Evolutionary conservation across 768 basidiomycete genomes (phyloP), one percentile per base, ranked within the genome.

Genomic region (Trametes cinnabarina): DNA sequence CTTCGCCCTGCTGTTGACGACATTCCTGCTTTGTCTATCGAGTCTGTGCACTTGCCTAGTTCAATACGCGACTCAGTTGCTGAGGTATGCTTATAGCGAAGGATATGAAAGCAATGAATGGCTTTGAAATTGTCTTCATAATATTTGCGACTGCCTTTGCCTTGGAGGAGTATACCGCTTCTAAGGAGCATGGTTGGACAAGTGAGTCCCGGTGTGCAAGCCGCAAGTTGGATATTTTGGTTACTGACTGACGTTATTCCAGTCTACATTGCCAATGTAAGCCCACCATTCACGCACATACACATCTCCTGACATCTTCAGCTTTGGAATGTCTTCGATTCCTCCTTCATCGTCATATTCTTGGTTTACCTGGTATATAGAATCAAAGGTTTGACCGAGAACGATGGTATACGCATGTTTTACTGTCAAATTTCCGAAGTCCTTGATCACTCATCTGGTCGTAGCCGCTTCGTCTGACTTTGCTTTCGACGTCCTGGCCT

Each of bases 291-390:
- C 14, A 30, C 41, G 44, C 51, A 47, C 17, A 25, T 40, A 47
- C 19, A 32, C 12, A 2, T n/a, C 15, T 25, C 17, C 59, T 41
- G 19, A 48, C n/a, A 6, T 3, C 8, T 43, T 10, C 37, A 94
- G 90, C 84, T 94, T 62, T 96, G 94, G 94, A 95, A 94, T 67
- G 87, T 84, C 5, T 93, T 95, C 64, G 94, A 92, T 71, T 85
- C 88, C 22, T 79, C 82, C 0, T 92, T 92, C 68, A 79, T 85
- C 59, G 57, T 83, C 23, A 76, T 93, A 47, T 92, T 89, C 70
- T 65, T 90, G 23, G 77, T 76, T 7, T 96, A 91, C 69, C 68
- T 88, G 3, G 77, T 70, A 7, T 72, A 92, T 57, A 82, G 93
- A 41, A 72, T 84, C 47, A 79, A 81, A 62, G 92, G 90, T 0